Percentiles rank a stretch among this genome's conserved stretches.
These are phyloP conservation scores for Talaromyces sp. DNA, from an alignment of 2,329 filamentous ascomycete genomes.

Conservation along the genomic window DNA sequence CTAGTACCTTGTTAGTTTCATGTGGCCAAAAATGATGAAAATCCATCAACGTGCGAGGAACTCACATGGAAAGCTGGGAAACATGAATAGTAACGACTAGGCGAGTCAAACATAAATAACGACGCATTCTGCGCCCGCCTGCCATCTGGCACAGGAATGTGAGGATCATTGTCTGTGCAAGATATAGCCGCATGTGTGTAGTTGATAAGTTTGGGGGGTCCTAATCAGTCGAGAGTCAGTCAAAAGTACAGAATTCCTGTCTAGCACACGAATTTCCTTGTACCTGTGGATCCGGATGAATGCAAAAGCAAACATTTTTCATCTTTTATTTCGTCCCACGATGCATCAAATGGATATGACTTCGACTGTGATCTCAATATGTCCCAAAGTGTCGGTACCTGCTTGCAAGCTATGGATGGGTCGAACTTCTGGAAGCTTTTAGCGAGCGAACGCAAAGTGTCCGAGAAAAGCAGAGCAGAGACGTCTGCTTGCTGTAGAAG, in stretches of 20 bases:
- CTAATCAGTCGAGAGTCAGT: neutral
- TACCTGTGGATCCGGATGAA: conserved; percentile 17
- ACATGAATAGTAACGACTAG: conserved; percentile 14
- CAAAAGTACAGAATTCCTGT: neutral
- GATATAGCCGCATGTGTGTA: conserved; percentile 13
- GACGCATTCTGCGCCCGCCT: conserved; percentile 11
- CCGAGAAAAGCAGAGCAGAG: conserved; percentile 9
- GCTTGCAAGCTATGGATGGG: conserved; percentile 15
- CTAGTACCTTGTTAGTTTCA: neutral
- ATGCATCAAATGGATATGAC: conserved; percentile 8
- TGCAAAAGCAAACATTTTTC: conserved; percentile 13
- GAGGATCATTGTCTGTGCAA: conserved; percentile 17
- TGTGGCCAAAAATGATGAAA: neutral
- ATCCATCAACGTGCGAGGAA: neutral
- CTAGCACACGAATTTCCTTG: neutral
- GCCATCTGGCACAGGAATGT: conserved; percentile 13
- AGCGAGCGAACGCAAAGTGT: conserved; percentile 10
- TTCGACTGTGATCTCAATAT: conserved; percentile 7
- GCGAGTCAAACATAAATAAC: conserved; percentile 12
- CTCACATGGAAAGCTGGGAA: conserved; percentile 17
- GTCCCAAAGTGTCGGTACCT: conserved; percentile 13
- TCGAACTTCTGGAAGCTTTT: conserved; percentile 16
- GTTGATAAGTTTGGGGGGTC: conserved; percentile 15
- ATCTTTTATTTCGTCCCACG: conserved; percentile 12
- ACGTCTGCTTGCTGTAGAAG: conserved; percentile 17